A percentile compares a stretch with the other conserved stretches of the same genome.
Evolutionary conservation across 2,329 filamentous ascomycete genomes (phyloP).

Genomic region (Nothophoma quercina): DNA sequence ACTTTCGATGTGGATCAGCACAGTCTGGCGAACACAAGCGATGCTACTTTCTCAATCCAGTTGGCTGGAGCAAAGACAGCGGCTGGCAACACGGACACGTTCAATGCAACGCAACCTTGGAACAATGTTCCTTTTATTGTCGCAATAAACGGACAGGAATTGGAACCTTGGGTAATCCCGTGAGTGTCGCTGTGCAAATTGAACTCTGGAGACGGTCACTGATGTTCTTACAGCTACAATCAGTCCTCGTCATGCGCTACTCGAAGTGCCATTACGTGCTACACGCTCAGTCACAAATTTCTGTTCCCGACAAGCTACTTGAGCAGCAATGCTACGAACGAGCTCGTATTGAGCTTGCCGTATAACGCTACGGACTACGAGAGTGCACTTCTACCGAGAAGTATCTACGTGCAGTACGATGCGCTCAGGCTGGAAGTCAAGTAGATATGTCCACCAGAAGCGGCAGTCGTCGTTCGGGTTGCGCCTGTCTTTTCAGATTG

Average conservation of each 20-base stretch:
- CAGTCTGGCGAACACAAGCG: constrained; percentile 50
- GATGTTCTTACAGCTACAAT: background rate
- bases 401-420: constrained; percentile 70
- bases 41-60: constrained; percentile 68
- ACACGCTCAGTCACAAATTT: constrained; percentile 27
- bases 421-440: constrained; percentile 65
- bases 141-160: constrained; percentile 53
- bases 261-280: constrained; percentile 26
- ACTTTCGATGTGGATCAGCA: constrained; percentile 27
- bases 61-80: constrained; percentile 67
- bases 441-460: no score
- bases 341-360: constrained; percentile 65
- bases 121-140: constrained; percentile 62
- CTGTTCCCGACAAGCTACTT: constrained; percentile 17
- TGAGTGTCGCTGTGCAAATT: constrained; percentile 1
- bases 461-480: no score
- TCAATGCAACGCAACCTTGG: constrained; percentile 36
- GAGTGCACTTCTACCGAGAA: constrained; percentile 61
- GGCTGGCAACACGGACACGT: background rate
- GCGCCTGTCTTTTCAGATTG: no score
- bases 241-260: constrained; percentile 24
- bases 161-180: constrained; percentile 61
- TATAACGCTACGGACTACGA: constrained; percentile 66
- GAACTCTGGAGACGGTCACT: background rate
- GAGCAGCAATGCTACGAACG: constrained; percentile 60